Evolutionary conservation across 352 stramenopile genomes (phyloP), one percentile per base, ranked within the genome.

Genomic region (Plasmopara halstedii): DNA sequence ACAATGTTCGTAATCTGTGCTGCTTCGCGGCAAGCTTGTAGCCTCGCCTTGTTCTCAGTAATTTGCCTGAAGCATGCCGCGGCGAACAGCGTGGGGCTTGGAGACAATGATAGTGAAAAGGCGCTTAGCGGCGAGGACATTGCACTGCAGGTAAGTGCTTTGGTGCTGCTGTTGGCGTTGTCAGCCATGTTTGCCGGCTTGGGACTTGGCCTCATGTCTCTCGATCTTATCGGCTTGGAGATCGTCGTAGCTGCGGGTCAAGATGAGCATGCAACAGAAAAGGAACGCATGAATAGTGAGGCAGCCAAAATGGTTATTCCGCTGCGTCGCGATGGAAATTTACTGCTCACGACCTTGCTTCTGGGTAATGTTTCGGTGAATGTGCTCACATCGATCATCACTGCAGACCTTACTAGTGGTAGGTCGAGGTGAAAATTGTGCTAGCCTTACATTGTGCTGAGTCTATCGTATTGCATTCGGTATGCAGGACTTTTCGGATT

Each of bases 301-400:
- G 73, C 68, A 13, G 84, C 85, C 14, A 72, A 68, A 17, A 73
- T 76, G 42, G 95, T 97, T 19, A 67, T 87, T 19, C 87, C 90
- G 4, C 65, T 99, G 35, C 88, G 96, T 10, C 66, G 85, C 49
- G 75, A 98, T 53, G 96, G 96, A 26, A 99, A 99, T 67, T 68
- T 97, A 18, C 73, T 99, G 35, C 83, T 99, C 39, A 98, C 95
- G 64, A 99, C 96, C n/a, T 75, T 99, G 36, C 70, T 99, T 8
- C 64, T 99, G 11, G 95, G 95, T 43, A 99, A 99, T 62, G 93
- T 99, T 4, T 77, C 81, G 1, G 95, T 99, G 14, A 99, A 99
- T 64, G 88, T 94, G 19, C 44, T 98, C 25, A 76, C 99, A 1
- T 98, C 96, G 4, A 99, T 99, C 69, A 75, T 99, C 20, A 91